Percentiles rank a stretch among this genome's conserved stretches.
Conservation (phyloP, 805 yeast species). For the Hanseniaspora nectarophila region DNA sequence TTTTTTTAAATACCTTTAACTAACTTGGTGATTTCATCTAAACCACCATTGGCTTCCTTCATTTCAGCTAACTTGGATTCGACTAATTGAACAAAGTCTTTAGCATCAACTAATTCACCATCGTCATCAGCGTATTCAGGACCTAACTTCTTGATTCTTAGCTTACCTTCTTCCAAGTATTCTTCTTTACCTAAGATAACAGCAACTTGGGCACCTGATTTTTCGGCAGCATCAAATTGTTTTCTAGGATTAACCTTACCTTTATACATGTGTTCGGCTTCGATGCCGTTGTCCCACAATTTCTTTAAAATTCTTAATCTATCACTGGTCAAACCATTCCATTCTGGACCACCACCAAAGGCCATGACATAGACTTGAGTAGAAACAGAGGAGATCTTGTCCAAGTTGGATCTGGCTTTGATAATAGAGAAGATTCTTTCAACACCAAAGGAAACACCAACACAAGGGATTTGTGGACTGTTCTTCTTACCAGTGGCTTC, state of each 20-base stretch:
- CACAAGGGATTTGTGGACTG: constrained; percentile 73
- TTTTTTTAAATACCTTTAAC: constrained; percentile 38
- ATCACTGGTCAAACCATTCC: constrained; percentile 86
- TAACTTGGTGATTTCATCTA: constrained; percentile 54
- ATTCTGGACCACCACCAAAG: constrained; percentile 93
- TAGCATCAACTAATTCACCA: constrained; percentile 64
- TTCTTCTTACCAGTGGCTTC: constrained; percentile 68
- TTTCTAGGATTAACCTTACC: constrained; percentile 88
- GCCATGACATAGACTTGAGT: constrained; percentile 96
- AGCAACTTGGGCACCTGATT: constrained; percentile 77
- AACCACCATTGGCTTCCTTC: constrained; percentile 34
- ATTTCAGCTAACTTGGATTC: constrained; percentile 43
- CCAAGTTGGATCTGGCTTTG: constrained; percentile 57
- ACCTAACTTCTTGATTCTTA: constrained; percentile 80
- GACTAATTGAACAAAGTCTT: constrained; percentile 44
- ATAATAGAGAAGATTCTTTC: constrained; percentile 87
- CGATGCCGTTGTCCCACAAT: constrained; percentile 82
- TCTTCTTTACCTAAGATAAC: constrained; percentile 95
- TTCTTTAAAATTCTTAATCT: constrained; percentile 76
- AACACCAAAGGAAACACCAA: constrained; percentile 93
- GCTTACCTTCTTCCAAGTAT: constrained; percentile 49
- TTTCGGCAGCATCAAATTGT: constrained; percentile 96
- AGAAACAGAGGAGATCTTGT: constrained; percentile 65
- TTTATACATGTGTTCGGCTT: constrained; percentile 83
- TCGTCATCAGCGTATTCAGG: constrained; percentile 79